Conservation (phyloP, 257 asterid genomes). For the Schizonepeta tenuifolia region DNA sequence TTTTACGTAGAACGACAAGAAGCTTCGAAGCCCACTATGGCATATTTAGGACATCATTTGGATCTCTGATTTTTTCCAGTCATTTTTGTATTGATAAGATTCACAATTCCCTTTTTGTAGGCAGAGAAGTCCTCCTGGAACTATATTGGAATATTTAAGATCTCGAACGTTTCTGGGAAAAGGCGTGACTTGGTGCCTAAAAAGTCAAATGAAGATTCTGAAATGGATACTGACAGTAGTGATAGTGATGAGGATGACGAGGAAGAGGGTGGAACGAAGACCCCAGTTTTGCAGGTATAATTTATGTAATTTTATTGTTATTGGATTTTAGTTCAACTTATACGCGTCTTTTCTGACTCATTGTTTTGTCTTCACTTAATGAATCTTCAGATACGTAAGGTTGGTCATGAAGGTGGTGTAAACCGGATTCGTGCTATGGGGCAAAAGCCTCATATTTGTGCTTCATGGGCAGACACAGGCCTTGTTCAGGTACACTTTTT, state of each 20-base stretch:
- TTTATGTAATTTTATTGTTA: background rate
- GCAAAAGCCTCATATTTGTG: conserved; percentile 90
- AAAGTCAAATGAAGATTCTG: conserved; percentile 58
- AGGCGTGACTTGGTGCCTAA: conserved; percentile 72
- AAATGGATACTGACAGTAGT: conserved; percentile 80
- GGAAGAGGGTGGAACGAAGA: conserved; percentile 51
- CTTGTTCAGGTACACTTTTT: conserved; percentile 73
- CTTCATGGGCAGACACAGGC: conserved; percentile 87
- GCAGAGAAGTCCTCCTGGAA: conserved; percentile 80
- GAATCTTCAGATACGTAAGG: conserved; percentile 60
- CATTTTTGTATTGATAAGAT: conserved; percentile 11
- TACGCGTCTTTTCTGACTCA: background rate
- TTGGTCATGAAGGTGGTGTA: conserved; percentile 78
- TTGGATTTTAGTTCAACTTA: conserved; percentile 5
- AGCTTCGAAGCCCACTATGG: conserved; percentile 1
- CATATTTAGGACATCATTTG: background rate
- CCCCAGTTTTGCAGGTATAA: conserved; percentile 73
- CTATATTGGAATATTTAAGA: conserved; percentile 71
- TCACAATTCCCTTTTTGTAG: conserved; percentile 38
- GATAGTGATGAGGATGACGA: conserved; percentile 81
- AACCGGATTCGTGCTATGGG: conserved; percentile 92
- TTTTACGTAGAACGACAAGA: background rate
- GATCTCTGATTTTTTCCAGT: background rate
- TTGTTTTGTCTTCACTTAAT: conserved; percentile 28
- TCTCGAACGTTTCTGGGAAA: conserved; percentile 83